These are phyloP conservation scores for Aspergillus tubingensis DNA, from an alignment of 2,329 filamentous ascomycete species.

Conservation along the genomic window DNA sequence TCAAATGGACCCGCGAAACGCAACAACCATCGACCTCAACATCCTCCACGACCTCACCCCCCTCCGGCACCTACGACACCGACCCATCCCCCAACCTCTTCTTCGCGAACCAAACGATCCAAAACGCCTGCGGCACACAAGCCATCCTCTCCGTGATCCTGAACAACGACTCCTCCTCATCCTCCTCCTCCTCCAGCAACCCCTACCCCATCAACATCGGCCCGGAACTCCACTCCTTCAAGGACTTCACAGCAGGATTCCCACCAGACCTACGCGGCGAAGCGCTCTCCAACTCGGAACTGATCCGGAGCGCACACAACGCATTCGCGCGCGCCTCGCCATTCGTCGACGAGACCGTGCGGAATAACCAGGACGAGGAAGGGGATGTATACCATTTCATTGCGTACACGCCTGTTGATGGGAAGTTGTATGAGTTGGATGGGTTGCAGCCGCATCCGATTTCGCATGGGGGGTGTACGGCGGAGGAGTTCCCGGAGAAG, in stretches of 20 bases:
- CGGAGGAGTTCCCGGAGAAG: slow-evolving; percentile 72
- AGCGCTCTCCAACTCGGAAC: slow-evolving; percentile 68
- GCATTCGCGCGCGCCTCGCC: slow-evolving; percentile 85
- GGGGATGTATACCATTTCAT: slow-evolving; percentile 98
- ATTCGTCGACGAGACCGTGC: slow-evolving; percentile 87
- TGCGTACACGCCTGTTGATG: slow-evolving; percentile 81
- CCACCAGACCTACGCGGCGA: slow-evolving; percentile 74
- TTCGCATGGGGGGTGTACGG: slow-evolving; percentile 73
- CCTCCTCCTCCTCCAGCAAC: slow-evolving; percentile 15
- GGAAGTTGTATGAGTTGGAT: slow-evolving; percentile 88
- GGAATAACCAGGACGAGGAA: slow-evolving; percentile 70
- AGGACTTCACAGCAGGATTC: slow-evolving; percentile 83
- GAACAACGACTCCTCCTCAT: slow-evolving; percentile 64
- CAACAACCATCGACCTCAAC: slow-evolving; percentile 61
- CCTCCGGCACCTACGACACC: slow-evolving; percentile 80
- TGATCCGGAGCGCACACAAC: slow-evolving; percentile 81
- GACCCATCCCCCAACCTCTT: slow-evolving; percentile 76
- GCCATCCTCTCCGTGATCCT: slow-evolving; percentile 88
- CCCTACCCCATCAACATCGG: slow-evolving; percentile 66
- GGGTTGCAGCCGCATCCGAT: slow-evolving; percentile 93
- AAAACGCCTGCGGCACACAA: slow-evolving; percentile 97
- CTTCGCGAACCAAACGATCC: slow-evolving; percentile 96
- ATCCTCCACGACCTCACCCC: slow-evolving; percentile 61
- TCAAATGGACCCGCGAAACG: slow-evolving; percentile 73
- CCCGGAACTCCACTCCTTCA: slow-evolving; percentile 70